Evolutionary conservation across 1,284 basidiomycete species (phyloP).

Genomic region (Phellopilus nigrolimitatus): DNA sequence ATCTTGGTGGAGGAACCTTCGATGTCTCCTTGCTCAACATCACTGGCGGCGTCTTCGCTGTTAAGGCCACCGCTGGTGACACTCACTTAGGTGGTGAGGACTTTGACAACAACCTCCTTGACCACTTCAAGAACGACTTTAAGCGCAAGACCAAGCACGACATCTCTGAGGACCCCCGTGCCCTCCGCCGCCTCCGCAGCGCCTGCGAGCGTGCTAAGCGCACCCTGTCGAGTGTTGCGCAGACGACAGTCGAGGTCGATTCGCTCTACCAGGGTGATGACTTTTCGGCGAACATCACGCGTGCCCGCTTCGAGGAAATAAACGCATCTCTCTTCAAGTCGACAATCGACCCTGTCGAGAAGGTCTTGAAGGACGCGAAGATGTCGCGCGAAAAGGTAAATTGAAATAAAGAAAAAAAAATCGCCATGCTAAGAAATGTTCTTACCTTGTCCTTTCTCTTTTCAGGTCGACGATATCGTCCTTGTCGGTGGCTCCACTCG

Average conservation of each 20-base stretch:
- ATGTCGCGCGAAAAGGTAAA: slow-evolving; percentile 83
- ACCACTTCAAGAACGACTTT: slow-evolving; percentile 99
- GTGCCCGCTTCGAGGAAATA: slow-evolving; percentile 99
- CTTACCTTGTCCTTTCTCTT: background rate
- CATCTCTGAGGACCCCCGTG: slow-evolving; percentile 94
- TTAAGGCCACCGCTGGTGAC: slow-evolving; percentile 97
- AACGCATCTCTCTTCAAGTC: slow-evolving; percentile 93
- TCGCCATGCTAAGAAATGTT: background rate
- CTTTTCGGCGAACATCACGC: slow-evolving; percentile 94
- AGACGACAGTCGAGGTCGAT: slow-evolving; percentile 99
- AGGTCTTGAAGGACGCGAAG: slow-evolving; percentile 98
- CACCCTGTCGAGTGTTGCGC: slow-evolving; percentile 94
- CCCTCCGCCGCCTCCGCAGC: slow-evolving; percentile 88
- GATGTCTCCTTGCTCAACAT: slow-evolving; percentile 98
- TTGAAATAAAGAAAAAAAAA: background rate
- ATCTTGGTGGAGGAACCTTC: slow-evolving; percentile 98
- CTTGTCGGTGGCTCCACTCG: slow-evolving; percentile 99
- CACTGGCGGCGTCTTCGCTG: slow-evolving; percentile 94
- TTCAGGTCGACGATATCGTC: slow-evolving; percentile 90
- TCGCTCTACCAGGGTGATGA: slow-evolving; percentile 95
- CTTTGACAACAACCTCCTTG: slow-evolving; percentile 96
- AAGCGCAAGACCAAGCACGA: slow-evolving; percentile 97
- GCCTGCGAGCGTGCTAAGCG: slow-evolving; percentile 99
- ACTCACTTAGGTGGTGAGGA: slow-evolving; percentile 98
- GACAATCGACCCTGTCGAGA: slow-evolving; percentile 97